Evolutionary conservation across 179 eudicot species (phyloP).

Genomic region (Drosera spatulata): DNA sequence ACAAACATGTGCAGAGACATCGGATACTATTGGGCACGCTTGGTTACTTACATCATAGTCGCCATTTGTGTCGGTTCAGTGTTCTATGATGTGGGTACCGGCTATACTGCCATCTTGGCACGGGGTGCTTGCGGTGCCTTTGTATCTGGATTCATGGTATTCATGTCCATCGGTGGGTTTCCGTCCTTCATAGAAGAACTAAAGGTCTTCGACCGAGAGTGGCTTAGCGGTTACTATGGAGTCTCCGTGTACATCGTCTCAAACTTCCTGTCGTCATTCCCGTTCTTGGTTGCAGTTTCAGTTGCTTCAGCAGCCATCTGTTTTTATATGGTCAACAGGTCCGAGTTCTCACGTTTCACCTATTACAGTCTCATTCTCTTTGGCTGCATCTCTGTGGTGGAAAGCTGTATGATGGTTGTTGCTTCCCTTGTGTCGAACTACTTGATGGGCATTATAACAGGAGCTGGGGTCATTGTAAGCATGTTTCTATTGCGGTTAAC

Average conservation of each 20-base stretch:
- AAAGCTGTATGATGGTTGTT: constrained; percentile 99
- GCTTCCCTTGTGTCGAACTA: constrained; percentile 92
- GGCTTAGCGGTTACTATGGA: constrained; percentile 19
- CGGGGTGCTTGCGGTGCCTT: constrained; percentile 95
- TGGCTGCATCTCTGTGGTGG: constrained; percentile 93
- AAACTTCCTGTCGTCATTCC: constrained; percentile 16
- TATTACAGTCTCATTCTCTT: constrained; percentile 84
- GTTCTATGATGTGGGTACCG: constrained; percentile 75
- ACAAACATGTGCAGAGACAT: constrained; percentile 96
- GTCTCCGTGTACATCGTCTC: too few relatives aligned
- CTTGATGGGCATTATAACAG: constrained; percentile 97
- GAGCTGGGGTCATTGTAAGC: constrained; percentile 64
- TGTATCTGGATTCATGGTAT: constrained; percentile 92
- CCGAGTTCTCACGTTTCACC: constrained; percentile 74
- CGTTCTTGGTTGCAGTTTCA: too few relatives aligned
- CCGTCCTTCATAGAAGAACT: constrained; percentile 97
- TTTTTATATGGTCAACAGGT: constrained; percentile 21
- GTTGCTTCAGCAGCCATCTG: too few relatives aligned
- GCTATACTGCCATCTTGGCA: constrained; percentile 82
- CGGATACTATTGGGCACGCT: constrained; percentile 97
- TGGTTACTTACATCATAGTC: constrained; percentile 74
- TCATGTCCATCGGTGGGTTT: constrained; percentile 98
- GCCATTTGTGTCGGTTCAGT: constrained; percentile 90
- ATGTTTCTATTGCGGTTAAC: constrained; percentile 25
- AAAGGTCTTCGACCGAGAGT: constrained; percentile 18